Evolutionary conservation across 2,329 filamentous ascomycete genomes (phyloP).

Genomic region (Penicillium sp.): DNA sequence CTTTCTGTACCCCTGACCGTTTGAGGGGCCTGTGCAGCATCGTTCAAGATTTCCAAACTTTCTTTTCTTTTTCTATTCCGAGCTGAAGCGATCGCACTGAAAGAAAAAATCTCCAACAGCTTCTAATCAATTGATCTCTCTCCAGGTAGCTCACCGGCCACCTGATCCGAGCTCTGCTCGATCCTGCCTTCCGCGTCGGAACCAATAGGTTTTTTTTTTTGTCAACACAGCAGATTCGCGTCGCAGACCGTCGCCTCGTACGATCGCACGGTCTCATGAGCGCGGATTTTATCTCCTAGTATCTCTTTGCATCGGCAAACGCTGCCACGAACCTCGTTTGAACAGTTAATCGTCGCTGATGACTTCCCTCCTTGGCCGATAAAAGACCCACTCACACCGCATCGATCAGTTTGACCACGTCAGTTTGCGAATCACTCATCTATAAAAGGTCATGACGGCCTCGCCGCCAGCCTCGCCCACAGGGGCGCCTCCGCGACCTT

Average conservation of each 20-base stretch:
- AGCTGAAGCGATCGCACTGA: background rate
- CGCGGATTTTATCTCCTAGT: background rate
- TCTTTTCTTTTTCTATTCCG: slow-evolving; percentile 10
- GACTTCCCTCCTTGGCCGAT: slow-evolving; percentile 24
- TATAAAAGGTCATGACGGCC: slow-evolving; percentile 60
- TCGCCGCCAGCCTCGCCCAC: slow-evolving; percentile 72
- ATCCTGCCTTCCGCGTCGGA: slow-evolving; percentile 13
- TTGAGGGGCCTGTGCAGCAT: slow-evolving; percentile 10
- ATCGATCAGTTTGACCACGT: slow-evolving; percentile 18
- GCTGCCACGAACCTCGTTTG: slow-evolving; percentile 10
- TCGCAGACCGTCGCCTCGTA: slow-evolving; percentile 29
- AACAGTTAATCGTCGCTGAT: slow-evolving; percentile 21
- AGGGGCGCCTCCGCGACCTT: slow-evolving; percentile 67
- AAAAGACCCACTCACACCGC: slow-evolving; percentile 19
- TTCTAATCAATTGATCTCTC: slow-evolving; percentile 8
- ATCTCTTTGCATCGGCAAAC: slow-evolving; percentile 5
- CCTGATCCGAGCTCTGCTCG: slow-evolving; percentile 8
- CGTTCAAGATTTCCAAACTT: background rate
- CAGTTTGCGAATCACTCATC: slow-evolving; percentile 7
- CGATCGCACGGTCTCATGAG: slow-evolving; percentile 12
- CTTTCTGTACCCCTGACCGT: slow-evolving; percentile 12
- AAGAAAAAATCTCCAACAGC: background rate
- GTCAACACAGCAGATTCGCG: slow-evolving; percentile 25
- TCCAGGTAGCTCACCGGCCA: slow-evolving; percentile 11
- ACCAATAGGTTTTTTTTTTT: slow-evolving; percentile 3